These are phyloP conservation scores for Neostapfia colusana DNA, from an alignment of 176 grass and related monocot genomes.

Conservation along the genomic window DNA sequence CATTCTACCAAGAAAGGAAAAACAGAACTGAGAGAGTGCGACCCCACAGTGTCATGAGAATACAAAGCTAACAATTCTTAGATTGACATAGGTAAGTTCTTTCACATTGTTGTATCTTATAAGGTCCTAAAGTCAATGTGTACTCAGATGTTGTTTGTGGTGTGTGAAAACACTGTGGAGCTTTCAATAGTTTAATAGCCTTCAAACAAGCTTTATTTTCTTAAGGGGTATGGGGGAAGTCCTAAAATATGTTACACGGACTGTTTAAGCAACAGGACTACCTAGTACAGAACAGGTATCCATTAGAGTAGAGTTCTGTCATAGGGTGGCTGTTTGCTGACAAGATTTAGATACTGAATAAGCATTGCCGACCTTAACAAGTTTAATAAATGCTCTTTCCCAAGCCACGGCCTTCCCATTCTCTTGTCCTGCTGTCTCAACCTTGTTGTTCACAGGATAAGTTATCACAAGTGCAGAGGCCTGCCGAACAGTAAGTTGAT, in stretches of 20 bases:
- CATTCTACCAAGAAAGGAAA: background rate
- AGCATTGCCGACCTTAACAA: slow-evolving; percentile 66
- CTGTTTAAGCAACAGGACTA: background rate
- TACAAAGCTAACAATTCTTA: slow-evolving; percentile 28
- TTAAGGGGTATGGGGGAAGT: slow-evolving; percentile 3
- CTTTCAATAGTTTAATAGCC: slow-evolving; percentile 25
- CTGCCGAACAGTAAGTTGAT: slow-evolving; percentile 56
- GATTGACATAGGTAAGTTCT: background rate
- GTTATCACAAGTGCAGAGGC: slow-evolving; percentile 88
- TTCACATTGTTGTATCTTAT: slow-evolving; percentile 14
- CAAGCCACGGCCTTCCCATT: slow-evolving; percentile 81
- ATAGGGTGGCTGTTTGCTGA: slow-evolving; percentile 6
- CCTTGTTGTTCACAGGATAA: slow-evolving; percentile 96
- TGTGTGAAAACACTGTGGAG: slow-evolving; percentile 23
- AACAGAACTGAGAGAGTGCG: too few relatives aligned
- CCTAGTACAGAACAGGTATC: background rate
- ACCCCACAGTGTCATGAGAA: background rate
- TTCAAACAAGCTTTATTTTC: background rate
- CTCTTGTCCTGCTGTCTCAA: slow-evolving; percentile 66
- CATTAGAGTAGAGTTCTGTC: slow-evolving; percentile 6
- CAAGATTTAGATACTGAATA: slow-evolving; percentile 25
- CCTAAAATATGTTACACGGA: background rate
- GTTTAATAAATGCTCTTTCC: slow-evolving; percentile 87
- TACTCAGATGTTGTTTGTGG: slow-evolving; percentile 10
- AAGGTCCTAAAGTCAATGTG: slow-evolving; percentile 22